Percentiles rank a stretch among this genome's conserved stretches.
Evolutionary conservation across 352 stramenopile genomes (phyloP).

Genomic region (Pythium apleroticum): DNA sequence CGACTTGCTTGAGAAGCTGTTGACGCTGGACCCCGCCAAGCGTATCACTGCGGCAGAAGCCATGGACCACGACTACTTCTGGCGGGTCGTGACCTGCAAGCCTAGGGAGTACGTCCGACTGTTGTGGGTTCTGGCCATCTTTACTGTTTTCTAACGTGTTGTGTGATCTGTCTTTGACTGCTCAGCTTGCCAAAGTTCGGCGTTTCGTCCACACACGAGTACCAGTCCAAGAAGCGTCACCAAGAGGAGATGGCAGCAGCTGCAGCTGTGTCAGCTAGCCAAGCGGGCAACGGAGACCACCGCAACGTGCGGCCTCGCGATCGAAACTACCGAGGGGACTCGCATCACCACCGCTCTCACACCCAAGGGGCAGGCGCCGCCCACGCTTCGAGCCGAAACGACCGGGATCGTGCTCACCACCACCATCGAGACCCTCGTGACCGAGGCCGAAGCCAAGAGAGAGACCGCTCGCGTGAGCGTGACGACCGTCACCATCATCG

Average conservation of each 20-base stretch:
- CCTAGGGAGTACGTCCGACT: slow-evolving; percentile 61
- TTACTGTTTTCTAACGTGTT: slow-evolving; percentile 2
- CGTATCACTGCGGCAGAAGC: slow-evolving; percentile 94
- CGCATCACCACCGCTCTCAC: slow-evolving; percentile 23
- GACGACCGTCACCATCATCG: slow-evolving; percentile 16
- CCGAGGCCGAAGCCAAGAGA: slow-evolving; percentile 34
- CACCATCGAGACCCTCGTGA: slow-evolving; percentile 34
- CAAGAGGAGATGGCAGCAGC: slow-evolving; percentile 69
- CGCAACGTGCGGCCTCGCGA: slow-evolving; percentile 8
- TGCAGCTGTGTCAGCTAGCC: slow-evolving; percentile 15
- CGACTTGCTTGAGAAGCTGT: slow-evolving; percentile 92
- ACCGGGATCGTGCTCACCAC: slow-evolving; percentile 19
- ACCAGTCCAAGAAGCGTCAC: slow-evolving; percentile 86
- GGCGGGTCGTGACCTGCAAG: slow-evolving; percentile 84
- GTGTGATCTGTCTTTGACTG: background rate
- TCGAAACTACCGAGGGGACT: slow-evolving; percentile 14
- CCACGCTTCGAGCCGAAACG: slow-evolving; percentile 15
- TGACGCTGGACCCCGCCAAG: slow-evolving; percentile 94
- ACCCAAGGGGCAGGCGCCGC: slow-evolving; percentile 3
- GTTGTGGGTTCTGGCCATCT: background rate
- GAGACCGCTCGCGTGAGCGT: slow-evolving; percentile 29
- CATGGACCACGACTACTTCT: slow-evolving; percentile 98
- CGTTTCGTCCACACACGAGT: slow-evolving; percentile 84
- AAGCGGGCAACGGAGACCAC: slow-evolving; percentile 2
- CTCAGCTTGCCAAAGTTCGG: slow-evolving; percentile 78